Evolutionary conservation across 139 green algal genomes (phyloP).

Genomic region (Coelastrella sp.): DNA sequence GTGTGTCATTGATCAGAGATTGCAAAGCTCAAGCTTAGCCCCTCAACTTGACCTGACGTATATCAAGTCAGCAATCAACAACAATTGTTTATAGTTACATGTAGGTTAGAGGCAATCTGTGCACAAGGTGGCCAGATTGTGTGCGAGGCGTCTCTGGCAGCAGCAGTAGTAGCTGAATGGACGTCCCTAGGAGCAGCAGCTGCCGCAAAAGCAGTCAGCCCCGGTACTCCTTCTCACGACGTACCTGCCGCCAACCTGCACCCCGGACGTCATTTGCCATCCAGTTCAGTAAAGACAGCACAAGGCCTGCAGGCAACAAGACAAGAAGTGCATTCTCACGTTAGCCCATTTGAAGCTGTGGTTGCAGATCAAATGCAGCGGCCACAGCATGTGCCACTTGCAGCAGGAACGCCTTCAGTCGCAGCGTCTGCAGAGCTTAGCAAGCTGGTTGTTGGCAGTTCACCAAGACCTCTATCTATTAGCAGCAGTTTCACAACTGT

Average conservation of each 20-base stretch:
- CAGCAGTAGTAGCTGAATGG: constrained; percentile 25
- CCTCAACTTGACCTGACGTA: too few species aligned
- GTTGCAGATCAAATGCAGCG: background rate
- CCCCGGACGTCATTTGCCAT: too few species aligned
- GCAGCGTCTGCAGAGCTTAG: background rate
- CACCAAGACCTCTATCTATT: background rate
- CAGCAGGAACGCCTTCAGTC: background rate
- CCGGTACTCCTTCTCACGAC: too few species aligned
- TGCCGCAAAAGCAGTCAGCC: background rate
- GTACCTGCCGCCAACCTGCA: too few species aligned
- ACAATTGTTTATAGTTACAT: too few species aligned
- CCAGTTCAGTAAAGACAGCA: too few species aligned
- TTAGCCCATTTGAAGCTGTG: background rate
- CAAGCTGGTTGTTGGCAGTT: background rate
- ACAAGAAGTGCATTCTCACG: background rate
- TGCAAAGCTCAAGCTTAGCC: too few species aligned
- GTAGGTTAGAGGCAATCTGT: constrained; percentile 26
- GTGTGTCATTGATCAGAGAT: too few species aligned
- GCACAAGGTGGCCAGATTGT: constrained; percentile 26
- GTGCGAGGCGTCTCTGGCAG: constrained; percentile 20
- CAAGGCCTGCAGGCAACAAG: background rate
- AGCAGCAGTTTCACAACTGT: background rate
- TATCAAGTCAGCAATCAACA: too few species aligned
- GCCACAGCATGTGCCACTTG: background rate
- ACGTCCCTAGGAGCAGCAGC: background rate